Evolutionary conservation across 805 yeast genomes (phyloP).

Genomic region (Metschnikowia baotianmanensis): DNA sequence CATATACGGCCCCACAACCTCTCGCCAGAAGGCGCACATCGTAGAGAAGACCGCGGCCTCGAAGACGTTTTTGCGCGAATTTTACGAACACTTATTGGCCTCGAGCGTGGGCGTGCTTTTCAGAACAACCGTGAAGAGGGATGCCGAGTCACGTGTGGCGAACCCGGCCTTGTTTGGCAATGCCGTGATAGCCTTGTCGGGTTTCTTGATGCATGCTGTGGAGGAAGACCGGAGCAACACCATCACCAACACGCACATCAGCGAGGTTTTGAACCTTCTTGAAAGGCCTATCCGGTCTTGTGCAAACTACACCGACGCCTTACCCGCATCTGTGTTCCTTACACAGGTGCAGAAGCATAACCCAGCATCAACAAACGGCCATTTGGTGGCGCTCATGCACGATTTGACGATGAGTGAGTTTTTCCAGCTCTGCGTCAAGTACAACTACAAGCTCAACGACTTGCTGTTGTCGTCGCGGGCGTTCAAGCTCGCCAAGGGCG

Average conservation of each 20-base stretch:
- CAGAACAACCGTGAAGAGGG: conserved; percentile 43
- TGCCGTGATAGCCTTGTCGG: conserved; percentile 58
- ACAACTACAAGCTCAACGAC: conserved; percentile 62
- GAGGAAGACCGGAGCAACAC: conserved; percentile 61
- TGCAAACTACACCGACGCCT: conserved; percentile 34
- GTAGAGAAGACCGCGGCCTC: neutral
- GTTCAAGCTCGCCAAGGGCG: conserved; percentile 68
- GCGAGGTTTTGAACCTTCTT: conserved; percentile 56
- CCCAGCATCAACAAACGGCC: conserved; percentile 23
- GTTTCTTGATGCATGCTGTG: conserved; percentile 56
- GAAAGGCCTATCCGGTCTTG: conserved; percentile 54
- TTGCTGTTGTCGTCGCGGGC: conserved; percentile 61
- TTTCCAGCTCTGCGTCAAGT: conserved; percentile 60
- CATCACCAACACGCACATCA: conserved; percentile 50
- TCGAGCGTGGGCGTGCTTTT: conserved; percentile 37
- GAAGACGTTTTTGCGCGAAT: conserved; percentile 3
- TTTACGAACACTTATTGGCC: conserved; percentile 26
- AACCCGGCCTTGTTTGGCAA: conserved; percentile 59
- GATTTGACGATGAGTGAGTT: conserved; percentile 65
- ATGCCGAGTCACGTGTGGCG: conserved; percentile 59
- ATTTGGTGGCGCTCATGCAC: conserved; percentile 54
- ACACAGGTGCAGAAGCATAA: conserved; percentile 25
- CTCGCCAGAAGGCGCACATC: conserved; percentile 4
- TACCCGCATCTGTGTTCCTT: conserved; percentile 48
- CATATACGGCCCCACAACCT: conserved; percentile 1